Conservation (phyloP, 1,284 basidiomycete genomes). For the Takashimella koratensis region DNA sequence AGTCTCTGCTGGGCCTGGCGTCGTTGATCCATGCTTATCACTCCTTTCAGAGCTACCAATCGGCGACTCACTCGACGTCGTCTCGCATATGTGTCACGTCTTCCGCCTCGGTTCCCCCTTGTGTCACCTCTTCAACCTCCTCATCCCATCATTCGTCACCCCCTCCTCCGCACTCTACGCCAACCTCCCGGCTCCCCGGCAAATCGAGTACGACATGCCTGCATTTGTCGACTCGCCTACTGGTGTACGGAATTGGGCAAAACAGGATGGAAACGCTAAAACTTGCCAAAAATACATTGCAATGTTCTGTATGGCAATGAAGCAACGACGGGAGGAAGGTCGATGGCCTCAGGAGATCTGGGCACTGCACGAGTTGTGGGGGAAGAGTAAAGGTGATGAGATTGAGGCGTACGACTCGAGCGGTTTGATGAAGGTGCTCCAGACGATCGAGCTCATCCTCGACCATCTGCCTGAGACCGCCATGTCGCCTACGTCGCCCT, state of each 20-base stretch:
- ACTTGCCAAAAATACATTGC: constrained; percentile 61
- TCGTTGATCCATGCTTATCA: not conserved
- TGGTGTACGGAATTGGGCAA: constrained; percentile 65
- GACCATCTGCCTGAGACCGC: constrained; percentile 68
- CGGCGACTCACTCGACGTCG: constrained; percentile 51
- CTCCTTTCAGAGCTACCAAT: constrained; percentile 37
- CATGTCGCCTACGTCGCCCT: constrained; percentile 55
- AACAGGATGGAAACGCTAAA: constrained; percentile 67
- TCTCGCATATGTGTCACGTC: constrained; percentile 89
- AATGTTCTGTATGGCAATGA: constrained; percentile 55
- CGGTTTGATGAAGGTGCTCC: constrained; percentile 89
- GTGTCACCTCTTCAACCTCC: constrained; percentile 91
- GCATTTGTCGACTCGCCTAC: constrained; percentile 59
- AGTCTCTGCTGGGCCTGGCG: constrained; percentile 7
- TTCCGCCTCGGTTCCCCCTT: constrained; percentile 90
- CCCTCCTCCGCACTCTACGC: constrained; percentile 54
- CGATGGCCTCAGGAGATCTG: constrained; percentile 54
- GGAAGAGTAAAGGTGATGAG: constrained; percentile 72
- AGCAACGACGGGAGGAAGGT: constrained; percentile 49
- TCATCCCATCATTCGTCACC: constrained; percentile 61
- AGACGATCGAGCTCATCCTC: constrained; percentile 84
- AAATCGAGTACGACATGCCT: constrained; percentile 51
- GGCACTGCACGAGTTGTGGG: constrained; percentile 69
- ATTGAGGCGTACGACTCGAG: constrained; percentile 42
- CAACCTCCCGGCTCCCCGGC: constrained; percentile 50